Base-by-base conservation (phyloP, 495 filamentous ascomycete genomes). In the Choiromyces venosus region DNA sequence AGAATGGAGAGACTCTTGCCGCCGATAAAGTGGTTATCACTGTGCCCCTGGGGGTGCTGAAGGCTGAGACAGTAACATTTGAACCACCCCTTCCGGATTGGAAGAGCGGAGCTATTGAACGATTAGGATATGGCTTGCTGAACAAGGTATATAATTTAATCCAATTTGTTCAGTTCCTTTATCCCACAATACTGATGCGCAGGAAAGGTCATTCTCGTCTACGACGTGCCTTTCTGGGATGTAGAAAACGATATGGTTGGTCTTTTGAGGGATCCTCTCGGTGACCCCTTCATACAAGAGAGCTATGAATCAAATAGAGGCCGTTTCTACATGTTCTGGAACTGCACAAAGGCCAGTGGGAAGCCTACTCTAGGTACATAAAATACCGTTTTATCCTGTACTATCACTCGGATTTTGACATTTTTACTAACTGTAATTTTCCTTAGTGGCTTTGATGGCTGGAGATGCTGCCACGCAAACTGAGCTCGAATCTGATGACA, bases 241-340 rank as follows among this genome's bases (percentile, higher is more conserved):
- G 85, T 89, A n/a, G 86, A 90, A 71, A 87, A 91, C 68, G 94
- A 99, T 80, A 97, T 99, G 83, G 97, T 98, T 79, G 95, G 95
- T 10, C 87, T 97, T 39, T 85, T 98, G 39, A 88, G 94, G 37
- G 90, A 92, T 74, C 90, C 89, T n/a, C 82, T 84, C 25, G 79
- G 76, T 2, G 83, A 84, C 66, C 90, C 89, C 71, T 84, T 87
- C 73, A 80, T 85, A 33, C 89, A 89, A 75, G 85, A 87, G 69
- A 87, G 90, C 70, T 93, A 93, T 71, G 83, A 86, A 1, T 79
- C 83, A 18, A 87, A 87, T 69, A 85, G 91, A 71, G 95, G 95
- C 25, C 90, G 94, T 14, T 97, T 95, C 84, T 99, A 97, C 79
- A 87, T 98, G 77, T 97, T 97, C 87, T 98, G 96, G 88, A 98